These are phyloP conservation scores for Sarcodon aspratus DNA, from an alignment of 768 basidiomycete species.

Conservation along the genomic window DNA sequence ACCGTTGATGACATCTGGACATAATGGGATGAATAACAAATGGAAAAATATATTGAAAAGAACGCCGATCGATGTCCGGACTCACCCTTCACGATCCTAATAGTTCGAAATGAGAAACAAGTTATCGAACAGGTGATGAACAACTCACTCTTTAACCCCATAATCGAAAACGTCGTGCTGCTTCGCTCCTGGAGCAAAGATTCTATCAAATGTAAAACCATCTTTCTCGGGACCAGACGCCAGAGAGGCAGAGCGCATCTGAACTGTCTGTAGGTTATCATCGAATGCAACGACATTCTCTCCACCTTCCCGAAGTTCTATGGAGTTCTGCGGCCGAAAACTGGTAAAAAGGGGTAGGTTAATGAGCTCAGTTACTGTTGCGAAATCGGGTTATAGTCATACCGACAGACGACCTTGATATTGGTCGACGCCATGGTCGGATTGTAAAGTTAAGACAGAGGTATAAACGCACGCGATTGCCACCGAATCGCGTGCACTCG, in stretches of 20 bases:
- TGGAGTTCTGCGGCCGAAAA: conserved; percentile 90
- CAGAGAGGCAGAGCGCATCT: conserved; percentile 59
- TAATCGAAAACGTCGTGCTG: conserved; percentile 97
- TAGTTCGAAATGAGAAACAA: too few species aligned
- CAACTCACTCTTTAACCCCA: conserved; percentile 90
- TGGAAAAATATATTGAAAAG: too few species aligned
- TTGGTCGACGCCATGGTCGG: conserved; percentile 66
- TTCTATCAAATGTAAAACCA: conserved; percentile 96
- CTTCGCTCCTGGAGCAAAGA: conserved; percentile 85
- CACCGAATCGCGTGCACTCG: too few species aligned
- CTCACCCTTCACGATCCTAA: conserved; percentile 93
- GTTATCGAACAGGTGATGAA: not conserved
- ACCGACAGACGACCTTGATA: conserved; percentile 99
- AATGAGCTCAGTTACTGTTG: not conserved
- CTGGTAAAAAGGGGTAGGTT: conserved; percentile 26
- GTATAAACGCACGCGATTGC: too few species aligned
- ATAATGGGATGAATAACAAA: conserved; percentile 1
- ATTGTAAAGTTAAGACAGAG: not conserved
- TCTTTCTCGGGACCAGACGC: conserved; percentile 86
- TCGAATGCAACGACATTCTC: conserved; percentile 86
- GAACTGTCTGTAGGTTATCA: conserved; percentile 76
- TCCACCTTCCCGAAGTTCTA: conserved; percentile 81
- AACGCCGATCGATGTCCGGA: too few species aligned
- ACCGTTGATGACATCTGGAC: conserved; percentile 88
- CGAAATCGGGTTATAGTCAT: conserved; percentile 19